A percentile compares a stretch with the other conserved stretches of the same genome.
These are phyloP conservation scores for Boletus huronensis DNA, from an alignment of 768 basidiomycete genomes.

Conservation along the genomic window DNA sequence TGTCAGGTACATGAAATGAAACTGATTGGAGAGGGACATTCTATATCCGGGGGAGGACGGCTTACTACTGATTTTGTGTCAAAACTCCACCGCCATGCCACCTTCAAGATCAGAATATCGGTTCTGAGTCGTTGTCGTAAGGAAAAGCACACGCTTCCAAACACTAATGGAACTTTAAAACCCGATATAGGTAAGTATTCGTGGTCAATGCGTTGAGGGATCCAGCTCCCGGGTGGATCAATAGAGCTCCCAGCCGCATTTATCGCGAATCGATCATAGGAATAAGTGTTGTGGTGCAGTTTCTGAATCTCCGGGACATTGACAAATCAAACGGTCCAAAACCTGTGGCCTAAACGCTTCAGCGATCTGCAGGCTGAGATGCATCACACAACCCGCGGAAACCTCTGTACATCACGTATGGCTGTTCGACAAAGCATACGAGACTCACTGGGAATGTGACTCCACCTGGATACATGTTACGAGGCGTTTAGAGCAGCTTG, in stretches of 20 bases:
- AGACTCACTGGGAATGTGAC: not conserved
- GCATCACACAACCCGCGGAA: not conserved
- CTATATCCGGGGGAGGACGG: not conserved
- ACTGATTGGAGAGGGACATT: not conserved
- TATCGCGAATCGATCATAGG: not conserved
- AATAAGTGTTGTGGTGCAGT: not conserved
- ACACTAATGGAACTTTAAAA: conserved; percentile 12
- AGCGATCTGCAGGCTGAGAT: not conserved
- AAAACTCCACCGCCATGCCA: conserved; percentile 4
- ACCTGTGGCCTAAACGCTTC: not conserved
- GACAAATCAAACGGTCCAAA: not conserved
- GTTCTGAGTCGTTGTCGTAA: not conserved
- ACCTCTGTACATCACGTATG: not conserved
- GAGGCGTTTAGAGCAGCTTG: not conserved
- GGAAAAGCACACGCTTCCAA: not conserved
- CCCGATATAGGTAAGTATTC: not conserved
- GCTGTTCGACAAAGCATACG: not conserved
- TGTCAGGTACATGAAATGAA: conserved; percentile 6
- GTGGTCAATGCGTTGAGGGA: not conserved
- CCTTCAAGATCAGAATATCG: not conserved
- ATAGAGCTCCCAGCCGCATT: not conserved
- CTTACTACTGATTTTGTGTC: not conserved
- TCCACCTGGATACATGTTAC: not conserved
- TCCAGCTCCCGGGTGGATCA: not conserved
- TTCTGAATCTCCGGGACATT: not conserved